Conservation (phyloP, 495 filamentous ascomycete species). For the Sordaria brevicollis region DNA sequence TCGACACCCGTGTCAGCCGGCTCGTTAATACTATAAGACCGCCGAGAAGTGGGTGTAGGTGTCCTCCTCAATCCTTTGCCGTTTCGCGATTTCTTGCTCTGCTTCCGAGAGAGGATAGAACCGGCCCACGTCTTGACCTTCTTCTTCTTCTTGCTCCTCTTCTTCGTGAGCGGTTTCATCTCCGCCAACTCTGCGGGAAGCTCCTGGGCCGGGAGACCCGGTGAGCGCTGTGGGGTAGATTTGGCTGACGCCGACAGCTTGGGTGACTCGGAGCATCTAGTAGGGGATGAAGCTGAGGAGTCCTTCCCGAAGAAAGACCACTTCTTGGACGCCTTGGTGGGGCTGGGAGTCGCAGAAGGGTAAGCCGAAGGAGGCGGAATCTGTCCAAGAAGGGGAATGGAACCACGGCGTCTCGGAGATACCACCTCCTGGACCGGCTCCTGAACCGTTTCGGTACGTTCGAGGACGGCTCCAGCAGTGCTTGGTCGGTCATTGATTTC, state of each 20-base stretch:
- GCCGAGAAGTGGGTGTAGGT: constrained; percentile 30
- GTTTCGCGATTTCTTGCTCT: constrained; percentile 25
- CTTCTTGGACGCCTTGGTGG: constrained; percentile 36
- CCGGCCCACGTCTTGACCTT: constrained; percentile 77
- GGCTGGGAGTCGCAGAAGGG: constrained; percentile 29
- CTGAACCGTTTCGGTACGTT: constrained; percentile 30
- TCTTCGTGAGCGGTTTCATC: constrained; percentile 28
- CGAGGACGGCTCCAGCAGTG: constrained; percentile 42
- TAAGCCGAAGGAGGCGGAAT: constrained; percentile 19
- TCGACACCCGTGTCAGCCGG: constrained; percentile 10
- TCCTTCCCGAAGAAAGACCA: constrained; percentile 49
- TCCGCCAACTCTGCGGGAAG: background rate
- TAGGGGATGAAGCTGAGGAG: constrained; percentile 30
- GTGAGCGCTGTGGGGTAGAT: constrained; percentile 9
- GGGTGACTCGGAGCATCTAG: constrained; percentile 25
- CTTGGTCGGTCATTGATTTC: constrained; percentile 33
- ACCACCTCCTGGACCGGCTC: constrained; percentile 17
- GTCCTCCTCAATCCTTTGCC: constrained; percentile 32
- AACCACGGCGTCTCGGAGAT: constrained; percentile 36
- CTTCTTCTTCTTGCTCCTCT: constrained; percentile 59
- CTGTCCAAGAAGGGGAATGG: constrained; percentile 36
- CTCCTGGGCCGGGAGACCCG: background rate
- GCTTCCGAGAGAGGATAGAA: constrained; percentile 62
- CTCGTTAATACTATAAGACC: constrained; percentile 9
- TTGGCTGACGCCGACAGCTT: constrained; percentile 7